Base-by-base conservation (phyloP, 78 protist species). In the Planoprotostelium fungivorum region DNA sequence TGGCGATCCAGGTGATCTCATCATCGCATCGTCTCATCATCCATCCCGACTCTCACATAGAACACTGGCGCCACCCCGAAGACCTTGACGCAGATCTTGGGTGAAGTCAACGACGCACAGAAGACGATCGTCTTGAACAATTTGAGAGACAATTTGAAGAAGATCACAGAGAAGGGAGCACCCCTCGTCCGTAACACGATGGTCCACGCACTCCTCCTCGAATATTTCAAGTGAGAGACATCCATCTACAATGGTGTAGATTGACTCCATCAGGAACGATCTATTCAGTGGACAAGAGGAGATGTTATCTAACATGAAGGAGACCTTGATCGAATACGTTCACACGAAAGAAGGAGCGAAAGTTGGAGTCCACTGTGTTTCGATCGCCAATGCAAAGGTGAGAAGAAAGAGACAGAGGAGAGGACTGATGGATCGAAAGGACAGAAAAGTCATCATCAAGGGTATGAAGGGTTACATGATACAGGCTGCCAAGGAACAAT, bases 291-390 rank as follows among this genome's bases (percentile, higher is more conserved):
- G 16, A 5, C 73, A 51, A 16, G 16, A 25, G 73, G 73, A 51
- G 73, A 5, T 51, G 73, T 25, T 51, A 16, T 51, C 73, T 51
- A 93, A 90, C 84, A 87, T 91, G 91, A 85, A 91, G 35, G 91
- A 91, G 63, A 89, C 91, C 73, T 39, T 94, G n/a, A n/a, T 51
- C 29, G 94, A 88, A 51, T 86, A 90, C 90, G 63, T 95, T 9
- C 97, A 95, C 91, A 95, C 95, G 5, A 85, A 88, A 34, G 89
- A 90, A 1, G 97, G 97, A 87, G 89, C 93, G 1, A n/a, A 29
- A 16, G 90, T 91, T 31, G 88, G 92, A 34, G 84, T 87, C 86
- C 84, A 73, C 37, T 63, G 83, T 37, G 25, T 92, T 73, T 36
- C 90, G 36, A 86, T 88, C 63, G 90, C 84, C 0, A 31, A 37